Evolutionary conservation across 2,329 filamentous ascomycete genomes (phyloP).

Genomic region (Aspergillus hiratsukae): DNA sequence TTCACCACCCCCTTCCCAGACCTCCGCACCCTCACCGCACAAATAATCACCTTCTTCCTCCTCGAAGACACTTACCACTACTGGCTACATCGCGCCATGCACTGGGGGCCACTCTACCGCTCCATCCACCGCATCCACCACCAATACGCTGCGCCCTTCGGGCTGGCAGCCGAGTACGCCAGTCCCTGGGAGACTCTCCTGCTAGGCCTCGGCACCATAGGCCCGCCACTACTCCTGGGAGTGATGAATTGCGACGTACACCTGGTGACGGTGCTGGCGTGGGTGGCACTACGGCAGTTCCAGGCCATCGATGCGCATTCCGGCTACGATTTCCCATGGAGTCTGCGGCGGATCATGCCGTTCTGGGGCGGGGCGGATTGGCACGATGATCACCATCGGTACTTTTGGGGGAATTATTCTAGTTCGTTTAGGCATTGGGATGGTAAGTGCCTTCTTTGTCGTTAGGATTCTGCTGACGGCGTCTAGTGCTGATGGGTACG

Average conservation of each 20-base stretch:
- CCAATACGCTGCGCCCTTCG: constrained; percentile 94
- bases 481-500: constrained; percentile 19
- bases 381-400: constrained; percentile 93
- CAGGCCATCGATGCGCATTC: constrained; percentile 96
- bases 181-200: constrained; percentile 94
- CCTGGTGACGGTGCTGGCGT: constrained; percentile 91
- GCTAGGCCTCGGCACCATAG: constrained; percentile 78
- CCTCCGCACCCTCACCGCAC: constrained; percentile 73
- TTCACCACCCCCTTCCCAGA: constrained; percentile 84
- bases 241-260: constrained; percentile 78
- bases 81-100: constrained; percentile 85
- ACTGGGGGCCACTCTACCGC: constrained; percentile 92
- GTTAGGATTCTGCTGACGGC: not conserved
- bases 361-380: constrained; percentile 96
- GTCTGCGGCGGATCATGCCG: constrained; percentile 74
- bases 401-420: constrained; percentile 94
- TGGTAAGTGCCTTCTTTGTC: constrained; percentile 19
- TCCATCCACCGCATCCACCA: constrained; percentile 97
- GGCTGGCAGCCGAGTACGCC: constrained; percentile 90
- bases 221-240: constrained; percentile 73
- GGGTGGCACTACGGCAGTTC: constrained; percentile 85
- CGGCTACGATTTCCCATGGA: constrained; percentile 97
- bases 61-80: constrained; percentile 97
- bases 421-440: constrained; percentile 99
- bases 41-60: constrained; percentile 88